A percentile compares a stretch with the other conserved stretches of the same genome.
These are phyloP conservation scores for Triticum timopheevii DNA, from an alignment of 176 grass and related monocot genomes.

Conservation along the genomic window DNA sequence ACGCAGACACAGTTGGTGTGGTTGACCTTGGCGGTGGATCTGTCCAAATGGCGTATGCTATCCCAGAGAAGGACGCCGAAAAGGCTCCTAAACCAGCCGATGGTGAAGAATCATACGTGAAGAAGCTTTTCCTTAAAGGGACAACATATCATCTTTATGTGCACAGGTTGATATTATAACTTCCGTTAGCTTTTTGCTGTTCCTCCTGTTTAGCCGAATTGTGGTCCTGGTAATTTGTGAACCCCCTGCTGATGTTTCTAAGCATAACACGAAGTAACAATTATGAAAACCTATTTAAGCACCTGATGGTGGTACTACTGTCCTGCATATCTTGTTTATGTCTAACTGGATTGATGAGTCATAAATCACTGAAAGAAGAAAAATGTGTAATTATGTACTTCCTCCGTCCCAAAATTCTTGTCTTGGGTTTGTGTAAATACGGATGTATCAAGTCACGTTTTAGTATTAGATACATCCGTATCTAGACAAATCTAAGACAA, in stretches of 20 bases:
- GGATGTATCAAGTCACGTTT: too few relatives aligned
- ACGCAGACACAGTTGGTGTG: conserved; percentile 82
- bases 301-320: background rate
- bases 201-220: background rate
- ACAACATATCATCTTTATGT: conserved; percentile 89
- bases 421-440: too few relatives aligned
- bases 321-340: background rate
- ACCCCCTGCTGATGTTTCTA: background rate
- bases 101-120: conserved; percentile 83
- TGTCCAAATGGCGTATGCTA: conserved; percentile 99
- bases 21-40: conserved; percentile 96
- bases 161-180: conserved; percentile 59
- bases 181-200: background rate
- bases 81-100: conserved; percentile 67
- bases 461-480: too few relatives aligned
- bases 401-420: too few relatives aligned
- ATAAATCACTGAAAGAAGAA: background rate
- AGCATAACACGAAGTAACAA: background rate
- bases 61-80: conserved; percentile 72
- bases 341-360: background rate
- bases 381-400: background rate
- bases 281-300: background rate
- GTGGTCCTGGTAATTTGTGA: background rate
- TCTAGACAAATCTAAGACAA: too few relatives aligned
- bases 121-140: conserved; percentile 92